Evolutionary conservation across 169 alveolate genomes (phyloP), one percentile per base, ranked within the genome.

Genomic region (Eimeria falciformis): DNA sequence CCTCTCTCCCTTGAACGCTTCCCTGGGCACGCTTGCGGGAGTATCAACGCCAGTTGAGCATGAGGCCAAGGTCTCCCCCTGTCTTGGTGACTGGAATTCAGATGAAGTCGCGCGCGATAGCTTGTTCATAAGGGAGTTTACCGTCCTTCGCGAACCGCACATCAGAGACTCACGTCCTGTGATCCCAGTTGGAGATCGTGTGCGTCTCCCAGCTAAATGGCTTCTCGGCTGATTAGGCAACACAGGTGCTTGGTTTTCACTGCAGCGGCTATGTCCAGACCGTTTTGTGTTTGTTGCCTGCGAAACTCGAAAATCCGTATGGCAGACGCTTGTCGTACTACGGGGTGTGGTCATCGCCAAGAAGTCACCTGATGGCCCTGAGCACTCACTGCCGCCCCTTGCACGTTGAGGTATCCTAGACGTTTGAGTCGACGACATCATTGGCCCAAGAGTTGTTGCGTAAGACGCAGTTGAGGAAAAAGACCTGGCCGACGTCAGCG

Each of bases 401-500:
- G 71, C 37, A 37, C 55, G 55, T 25, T 25, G 89, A 27, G 65
- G 29, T 0, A 55, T n/a, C 65, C 55, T 81, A 7, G 71, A 29
- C 4, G 77, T 43, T 14, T 55, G 89, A 17, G 53, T 21, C n/a
- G 33, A n/a, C 7, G 73, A 55, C 40, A 56, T 33, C 37, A 71
- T 56, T 33, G 50, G 89, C 58, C 23, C n/a, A 37, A 75, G 77
- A 33, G 62, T 50, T 50, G 47, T 23, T 33, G 73, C 58, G 40
- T n/a, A 37, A 66, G 89, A 81, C 33, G 89, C 29, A 71, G 89
- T 81, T 53, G 89, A 81, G 3, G 77, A 29, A 33, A 81, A 33
- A 14, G 89, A 81, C 77, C 89, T 27, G 21, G 89, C 77, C 50
- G 89, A 81, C 27, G 89, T 43, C 37, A 55, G 58, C 53, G 89